A percentile compares a stretch with the other conserved stretches of the same genome.
Conservation (phyloP, 2,329 filamentous ascomycete genomes). For the Ophiocordyceps camponoti-saundersi region DNA sequence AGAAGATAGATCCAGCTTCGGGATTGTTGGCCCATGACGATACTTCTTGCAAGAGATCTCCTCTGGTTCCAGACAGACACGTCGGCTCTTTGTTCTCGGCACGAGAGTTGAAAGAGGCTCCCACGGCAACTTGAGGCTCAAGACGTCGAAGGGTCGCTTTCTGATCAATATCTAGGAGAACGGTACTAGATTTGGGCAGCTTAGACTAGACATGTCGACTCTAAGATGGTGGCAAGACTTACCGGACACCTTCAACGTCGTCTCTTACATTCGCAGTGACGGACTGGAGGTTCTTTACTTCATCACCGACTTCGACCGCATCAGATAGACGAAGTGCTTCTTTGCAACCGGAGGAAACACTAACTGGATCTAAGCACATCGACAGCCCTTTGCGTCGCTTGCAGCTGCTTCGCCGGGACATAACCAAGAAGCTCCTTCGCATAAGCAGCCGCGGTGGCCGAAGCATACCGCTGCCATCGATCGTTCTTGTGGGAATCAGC, state of each 20-base stretch:
- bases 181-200: background rate
- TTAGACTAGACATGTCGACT: background rate
- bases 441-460: slow-evolving; percentile 11
- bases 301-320: background rate
- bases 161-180: slow-evolving; percentile 4
- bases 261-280: background rate
- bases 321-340: background rate
- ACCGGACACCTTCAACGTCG: background rate
- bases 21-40: slow-evolving; percentile 9
- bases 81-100: slow-evolving; percentile 14
- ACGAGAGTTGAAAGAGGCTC: slow-evolving; percentile 16
- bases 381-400: background rate
- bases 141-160: slow-evolving; percentile 8
- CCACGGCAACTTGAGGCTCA: slow-evolving; percentile 4
- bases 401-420: background rate
- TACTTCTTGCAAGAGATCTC: slow-evolving; percentile 11
- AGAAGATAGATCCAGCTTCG: slow-evolving; percentile 13
- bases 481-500: slow-evolving; percentile 14
- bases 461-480: slow-evolving; percentile 11
- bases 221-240: background rate
- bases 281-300: background rate
- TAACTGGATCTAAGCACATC: background rate
- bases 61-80: slow-evolving; percentile 14
- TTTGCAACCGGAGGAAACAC: background rate
- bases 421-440: slow-evolving; percentile 7